Evolutionary conservation across 192 early-diverging fungal species (phyloP), one percentile per base, ranked within the genome.

Genomic region (Geosiphon pyriformis): DNA sequence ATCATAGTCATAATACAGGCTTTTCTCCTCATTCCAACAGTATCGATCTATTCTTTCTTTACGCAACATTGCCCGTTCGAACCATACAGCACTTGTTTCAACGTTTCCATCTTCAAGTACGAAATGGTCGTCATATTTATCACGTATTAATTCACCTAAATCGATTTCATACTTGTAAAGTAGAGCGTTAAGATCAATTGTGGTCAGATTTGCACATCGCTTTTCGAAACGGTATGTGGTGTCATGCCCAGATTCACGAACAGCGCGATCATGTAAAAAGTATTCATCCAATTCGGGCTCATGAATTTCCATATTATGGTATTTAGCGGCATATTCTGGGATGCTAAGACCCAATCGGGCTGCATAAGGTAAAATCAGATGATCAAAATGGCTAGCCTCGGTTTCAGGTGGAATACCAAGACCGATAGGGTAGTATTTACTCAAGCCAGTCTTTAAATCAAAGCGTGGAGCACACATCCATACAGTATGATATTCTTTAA

Each of bases 351-450:
- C 87, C 56, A 80, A 72, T 6, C 75, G 75, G 23, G 79, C 73
- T 29, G 94, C 93, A 71, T 80, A 95, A 1, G 92, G 92, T 70
- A 86, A 78, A 53, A 96, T 80, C 0, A 90, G 85, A 70, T 94
- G 91, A 74, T 91, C 87, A 77, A 94, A 94, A 68, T 94, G 92
- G 22, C 88, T 86, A 31, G 87, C 81, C 77, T 99, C 97, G 1
- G 97, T 99, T 79, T 99, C 97, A 0, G 97, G 97, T 48, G 97
- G 97, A 79, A 99, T 93, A 31, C 97, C 94, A 23, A 90, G 70
- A 20, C 97, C 94, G 56, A 88, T 92, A 11, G 94, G 87, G 65
- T 90, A 83, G 75, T 85, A 99, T 69, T 92, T 88, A 49, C 85
- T 86, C 47, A 99, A 73, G 4, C 92, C 92, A 0, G 89, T 88